These are phyloP conservation scores for Ustilago xerochloae DNA, from an alignment of 1,284 basidiomycete genomes.

Conservation along the genomic window DNA sequence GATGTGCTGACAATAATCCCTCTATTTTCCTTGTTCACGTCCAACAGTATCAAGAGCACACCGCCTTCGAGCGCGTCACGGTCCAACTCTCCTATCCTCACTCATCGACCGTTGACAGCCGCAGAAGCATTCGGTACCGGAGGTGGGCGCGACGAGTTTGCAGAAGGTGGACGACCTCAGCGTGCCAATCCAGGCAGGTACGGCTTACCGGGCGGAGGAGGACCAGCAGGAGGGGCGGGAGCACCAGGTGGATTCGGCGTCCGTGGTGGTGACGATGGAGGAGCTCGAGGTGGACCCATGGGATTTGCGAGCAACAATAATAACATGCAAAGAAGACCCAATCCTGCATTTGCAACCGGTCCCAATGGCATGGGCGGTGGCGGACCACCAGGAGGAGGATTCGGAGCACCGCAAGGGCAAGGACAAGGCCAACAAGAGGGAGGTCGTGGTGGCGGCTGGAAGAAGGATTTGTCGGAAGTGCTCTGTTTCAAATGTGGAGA, in stretches of 20 bases:
- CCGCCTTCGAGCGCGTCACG: constrained; percentile 60
- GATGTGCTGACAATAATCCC: not conserved
- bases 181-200: constrained; percentile 30
- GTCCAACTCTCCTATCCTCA: constrained; percentile 60
- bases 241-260: not conserved
- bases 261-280: constrained; percentile 3
- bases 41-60: constrained; percentile 60
- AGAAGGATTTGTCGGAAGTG: constrained; percentile 59
- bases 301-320: constrained; percentile 8
- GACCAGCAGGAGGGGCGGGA: not conserved
- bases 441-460: constrained; percentile 34
- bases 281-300: constrained; percentile 2
- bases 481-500: constrained; percentile 67
- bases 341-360: constrained; percentile 3
- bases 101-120: constrained; percentile 62
- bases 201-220: constrained; percentile 15
- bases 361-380: not conserved
- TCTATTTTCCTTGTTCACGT: not conserved
- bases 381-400: not conserved
- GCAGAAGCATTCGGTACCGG: constrained; percentile 61
- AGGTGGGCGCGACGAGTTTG: constrained; percentile 24
- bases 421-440: constrained; percentile 17
- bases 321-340: constrained; percentile 19
- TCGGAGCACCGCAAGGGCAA: not conserved
- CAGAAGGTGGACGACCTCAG: constrained; percentile 21